Evolutionary conservation across 495 filamentous ascomycete genomes (phyloP).

Genomic region (Cudoniella acicularis): DNA sequence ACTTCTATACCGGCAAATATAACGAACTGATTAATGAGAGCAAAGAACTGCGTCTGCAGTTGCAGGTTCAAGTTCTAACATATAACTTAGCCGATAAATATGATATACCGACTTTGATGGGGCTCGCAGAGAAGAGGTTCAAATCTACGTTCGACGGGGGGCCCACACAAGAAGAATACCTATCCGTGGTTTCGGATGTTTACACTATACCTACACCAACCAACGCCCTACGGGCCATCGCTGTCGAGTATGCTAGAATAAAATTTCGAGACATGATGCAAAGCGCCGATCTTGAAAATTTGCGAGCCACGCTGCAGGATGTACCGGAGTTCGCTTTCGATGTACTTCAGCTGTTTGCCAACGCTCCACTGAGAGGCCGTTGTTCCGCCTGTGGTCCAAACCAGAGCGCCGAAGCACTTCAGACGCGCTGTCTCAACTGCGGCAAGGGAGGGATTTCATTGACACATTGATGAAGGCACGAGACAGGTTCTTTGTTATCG

Average conservation of each 20-base stretch:
- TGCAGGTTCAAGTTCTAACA: slow-evolving; percentile 1
- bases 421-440: slow-evolving; percentile 8
- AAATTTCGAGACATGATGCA: slow-evolving; percentile 1
- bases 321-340: slow-evolving; percentile 12
- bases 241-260: slow-evolving; percentile 3
- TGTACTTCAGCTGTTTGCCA: slow-evolving; percentile 5
- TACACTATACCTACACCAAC: slow-evolving; percentile 2
- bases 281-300: not conserved
- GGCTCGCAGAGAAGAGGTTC: slow-evolving; percentile 5
- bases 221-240: not conserved
- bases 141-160: not conserved
- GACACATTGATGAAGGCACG: not conserved
- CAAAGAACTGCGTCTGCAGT: not conserved
- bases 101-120: slow-evolving; percentile 4
- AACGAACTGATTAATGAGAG: slow-evolving; percentile 3
- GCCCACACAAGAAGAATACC: not conserved
- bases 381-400: slow-evolving; percentile 8
- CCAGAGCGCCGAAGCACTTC: slow-evolving; percentile 9
- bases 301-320: slow-evolving; percentile 3
- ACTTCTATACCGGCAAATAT: slow-evolving; percentile 15
- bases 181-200: slow-evolving; percentile 2
- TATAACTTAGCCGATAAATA: slow-evolving; percentile 14
- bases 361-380: slow-evolving; percentile 3
- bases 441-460: slow-evolving; percentile 3
- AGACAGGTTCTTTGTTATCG: too few relatives aligned